These are phyloP conservation scores for Mariannaea sp. DNA, from an alignment of 2,329 filamentous ascomycete genomes.

Conservation along the genomic window DNA sequence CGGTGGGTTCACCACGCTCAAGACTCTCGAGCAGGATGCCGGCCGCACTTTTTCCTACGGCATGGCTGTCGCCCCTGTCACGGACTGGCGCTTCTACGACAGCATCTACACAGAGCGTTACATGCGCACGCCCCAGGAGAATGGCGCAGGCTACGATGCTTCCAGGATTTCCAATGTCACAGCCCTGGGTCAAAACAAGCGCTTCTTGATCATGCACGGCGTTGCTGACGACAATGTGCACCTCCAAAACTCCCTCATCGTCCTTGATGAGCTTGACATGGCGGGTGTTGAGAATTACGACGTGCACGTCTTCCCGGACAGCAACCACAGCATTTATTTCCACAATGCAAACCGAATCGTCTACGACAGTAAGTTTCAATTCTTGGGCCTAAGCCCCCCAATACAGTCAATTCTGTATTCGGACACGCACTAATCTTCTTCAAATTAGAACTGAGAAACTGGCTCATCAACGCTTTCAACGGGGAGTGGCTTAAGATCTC, in stretches of 20 bases:
- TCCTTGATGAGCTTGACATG: constrained; percentile 86
- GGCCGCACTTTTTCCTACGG: constrained; percentile 93
- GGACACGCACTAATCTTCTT: no score
- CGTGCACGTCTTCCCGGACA: constrained; percentile 94
- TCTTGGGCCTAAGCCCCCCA: constrained; percentile 7
- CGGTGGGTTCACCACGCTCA: constrained; percentile 92
- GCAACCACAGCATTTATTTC: constrained; percentile 92
- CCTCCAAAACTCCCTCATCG: constrained; percentile 86
- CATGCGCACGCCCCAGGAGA: constrained; percentile 92
- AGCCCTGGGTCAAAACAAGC: constrained; percentile 74
- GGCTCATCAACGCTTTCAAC: constrained; percentile 97
- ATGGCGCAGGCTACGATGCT: constrained; percentile 75
- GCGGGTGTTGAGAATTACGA: constrained; percentile 90
- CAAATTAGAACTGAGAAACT: constrained; percentile 73
- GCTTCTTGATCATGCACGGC: constrained; percentile 95
- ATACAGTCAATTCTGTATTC: no score
- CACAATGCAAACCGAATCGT: constrained; percentile 91
- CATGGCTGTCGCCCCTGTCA: constrained; percentile 98
- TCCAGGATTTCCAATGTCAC: constrained; percentile 75
- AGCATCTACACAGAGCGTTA: constrained; percentile 94
- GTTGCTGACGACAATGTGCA: constrained; percentile 98
- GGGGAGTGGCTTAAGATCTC: constrained; percentile 80
- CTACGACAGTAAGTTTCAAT: constrained; percentile 80
- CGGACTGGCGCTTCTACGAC: constrained; percentile 96
- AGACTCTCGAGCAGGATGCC: constrained; percentile 89